phyloP scores from a whole-genome alignment of 805 yeast genomes.

The Candida verbasci region DNA sequence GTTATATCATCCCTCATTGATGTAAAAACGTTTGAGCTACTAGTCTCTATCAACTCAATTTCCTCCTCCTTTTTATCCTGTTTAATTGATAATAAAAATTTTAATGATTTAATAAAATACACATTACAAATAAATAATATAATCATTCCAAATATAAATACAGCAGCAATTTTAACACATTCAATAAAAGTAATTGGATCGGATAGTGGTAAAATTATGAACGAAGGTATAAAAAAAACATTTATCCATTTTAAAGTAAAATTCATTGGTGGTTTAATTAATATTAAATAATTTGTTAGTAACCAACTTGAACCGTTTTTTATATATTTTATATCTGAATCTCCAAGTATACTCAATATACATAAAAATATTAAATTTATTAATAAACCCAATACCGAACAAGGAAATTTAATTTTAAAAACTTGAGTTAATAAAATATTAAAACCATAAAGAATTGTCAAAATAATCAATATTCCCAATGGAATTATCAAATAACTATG shows the following conservation, averaged over 20 bases:
- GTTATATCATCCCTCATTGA: constrained; percentile 32
- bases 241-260: constrained; percentile 75
- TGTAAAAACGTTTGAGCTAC: constrained; percentile 13
- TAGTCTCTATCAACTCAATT: constrained; percentile 12
- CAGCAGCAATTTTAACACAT: constrained; percentile 69
- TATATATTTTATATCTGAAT: constrained; percentile 10
- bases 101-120: constrained; percentile 30
- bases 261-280: constrained; percentile 60
- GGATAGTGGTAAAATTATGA: constrained; percentile 65
- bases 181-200: constrained; percentile 63
- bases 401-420: constrained; percentile 53
- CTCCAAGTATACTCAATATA: constrained; percentile 23
- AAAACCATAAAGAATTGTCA: constrained; percentile 49
- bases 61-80: constrained; percentile 12
- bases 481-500: constrained; percentile 46
- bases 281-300: constrained; percentile 25
- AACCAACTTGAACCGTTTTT: constrained; percentile 14
- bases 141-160: constrained; percentile 63
- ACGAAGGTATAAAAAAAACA: constrained; percentile 73
- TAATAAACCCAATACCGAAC: constrained; percentile 69
- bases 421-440: constrained; percentile 43
- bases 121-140: constrained; percentile 42
- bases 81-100: constrained; percentile 12
- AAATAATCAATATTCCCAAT: constrained; percentile 41
- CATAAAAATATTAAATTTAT: constrained; percentile 47